Evolutionary conservation across 768 basidiomycete species (phyloP).

Genomic region (Podaxis sp.): DNA sequence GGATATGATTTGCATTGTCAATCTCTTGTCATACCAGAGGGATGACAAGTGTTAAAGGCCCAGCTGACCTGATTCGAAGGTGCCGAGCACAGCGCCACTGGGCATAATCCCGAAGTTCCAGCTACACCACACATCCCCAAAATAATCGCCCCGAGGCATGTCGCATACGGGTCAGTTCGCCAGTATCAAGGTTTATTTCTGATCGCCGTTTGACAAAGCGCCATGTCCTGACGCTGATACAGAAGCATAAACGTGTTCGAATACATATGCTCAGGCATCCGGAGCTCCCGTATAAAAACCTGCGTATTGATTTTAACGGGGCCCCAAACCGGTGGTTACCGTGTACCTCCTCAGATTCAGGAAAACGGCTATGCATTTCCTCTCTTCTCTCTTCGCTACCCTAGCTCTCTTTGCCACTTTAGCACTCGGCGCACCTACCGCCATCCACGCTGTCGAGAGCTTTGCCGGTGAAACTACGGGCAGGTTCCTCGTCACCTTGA

Average conservation of each 20-base stretch:
- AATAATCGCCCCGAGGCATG: not conserved
- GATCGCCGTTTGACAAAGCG: not conserved
- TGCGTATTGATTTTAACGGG: too few species aligned
- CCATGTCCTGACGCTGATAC: too few species aligned
- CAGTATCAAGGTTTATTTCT: not conserved
- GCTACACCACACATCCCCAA: not conserved
- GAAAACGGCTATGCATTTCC: not conserved
- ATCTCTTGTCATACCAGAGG: too few species aligned
- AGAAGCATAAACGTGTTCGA: not conserved
- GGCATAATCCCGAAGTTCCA: slow-evolving; percentile 7
- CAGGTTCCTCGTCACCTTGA: slow-evolving; percentile 31
- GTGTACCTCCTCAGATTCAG: not conserved
- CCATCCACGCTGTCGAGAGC: slow-evolving; percentile 22
- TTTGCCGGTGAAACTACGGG: slow-evolving; percentile 26
- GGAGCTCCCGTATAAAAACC: not conserved
- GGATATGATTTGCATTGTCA: too few species aligned
- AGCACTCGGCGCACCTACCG: slow-evolving; percentile 19
- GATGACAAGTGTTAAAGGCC: too few species aligned
- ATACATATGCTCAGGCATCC: not conserved
- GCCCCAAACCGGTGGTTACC: too few species aligned
- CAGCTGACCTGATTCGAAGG: not conserved
- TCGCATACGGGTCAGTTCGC: not conserved
- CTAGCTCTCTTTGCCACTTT: slow-evolving; percentile 13
- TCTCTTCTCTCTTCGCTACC: not conserved
- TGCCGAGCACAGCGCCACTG: not conserved